Evolutionary conservation across 116 monocot species (phyloP).

Genomic region (Zostera marina): DNA sequence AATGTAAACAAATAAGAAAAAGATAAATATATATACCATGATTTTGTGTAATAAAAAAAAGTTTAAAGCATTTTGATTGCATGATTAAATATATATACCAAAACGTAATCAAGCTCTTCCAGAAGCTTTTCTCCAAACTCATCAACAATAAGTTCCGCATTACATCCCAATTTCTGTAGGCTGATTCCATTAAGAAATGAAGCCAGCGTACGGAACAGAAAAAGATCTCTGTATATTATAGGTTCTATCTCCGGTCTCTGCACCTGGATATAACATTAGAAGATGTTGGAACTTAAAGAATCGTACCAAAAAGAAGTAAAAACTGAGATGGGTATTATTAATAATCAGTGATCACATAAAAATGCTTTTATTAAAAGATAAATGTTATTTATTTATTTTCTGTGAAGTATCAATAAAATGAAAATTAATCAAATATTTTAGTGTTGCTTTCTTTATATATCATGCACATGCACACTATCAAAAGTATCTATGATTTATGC

Average conservation of each 20-base stretch:
- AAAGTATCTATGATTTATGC: no score
- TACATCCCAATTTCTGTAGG: slow-evolving; percentile 93
- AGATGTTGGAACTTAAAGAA: background rate
- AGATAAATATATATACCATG: background rate
- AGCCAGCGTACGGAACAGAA: slow-evolving; percentile 90
- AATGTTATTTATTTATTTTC: no score
- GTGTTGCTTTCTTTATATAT: no score
- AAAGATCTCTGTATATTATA: slow-evolving; percentile 95
- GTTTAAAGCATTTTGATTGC: background rate
- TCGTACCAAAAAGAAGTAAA: background rate
- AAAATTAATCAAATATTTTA: no score
- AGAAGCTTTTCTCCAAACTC: slow-evolving; percentile 98
- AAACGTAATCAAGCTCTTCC: slow-evolving; percentile 95
- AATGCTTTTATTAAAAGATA: no score
- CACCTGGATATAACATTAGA: slow-evolving; percentile 32
- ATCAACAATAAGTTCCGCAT: slow-evolving; percentile 98
- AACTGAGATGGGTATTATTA: no score
- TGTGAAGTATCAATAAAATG: no score
- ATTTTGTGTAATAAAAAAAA: background rate
- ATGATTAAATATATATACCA: slow-evolving; percentile 28
- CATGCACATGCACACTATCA: no score
- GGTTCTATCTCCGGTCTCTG: slow-evolving; percentile 94
- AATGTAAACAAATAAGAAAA: background rate
- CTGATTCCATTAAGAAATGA: slow-evolving; percentile 97
- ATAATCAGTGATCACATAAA: no score